phyloP scores from a whole-genome alignment of 441 rosid species.

The Melastoma candidum region DNA sequence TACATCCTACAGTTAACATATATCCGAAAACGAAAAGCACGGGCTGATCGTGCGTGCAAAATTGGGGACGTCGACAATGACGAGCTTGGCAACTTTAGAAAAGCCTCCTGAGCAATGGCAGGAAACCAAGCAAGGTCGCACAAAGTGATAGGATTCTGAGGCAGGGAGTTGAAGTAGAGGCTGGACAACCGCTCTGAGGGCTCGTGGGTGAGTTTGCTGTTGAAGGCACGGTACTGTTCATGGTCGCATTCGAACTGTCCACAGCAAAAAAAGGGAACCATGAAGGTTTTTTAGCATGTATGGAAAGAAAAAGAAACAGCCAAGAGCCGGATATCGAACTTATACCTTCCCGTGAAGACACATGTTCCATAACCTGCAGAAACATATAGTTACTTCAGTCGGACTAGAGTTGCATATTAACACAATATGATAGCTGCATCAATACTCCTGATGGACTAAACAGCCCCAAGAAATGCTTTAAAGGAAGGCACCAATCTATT shows the following conservation, averaged over 20 bases:
- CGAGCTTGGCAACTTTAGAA: too few species aligned
- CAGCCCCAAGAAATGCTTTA: too few species aligned
- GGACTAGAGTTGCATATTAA: too few species aligned
- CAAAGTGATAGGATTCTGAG: background rate
- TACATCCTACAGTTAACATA: too few species aligned
- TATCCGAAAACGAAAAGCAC: too few species aligned
- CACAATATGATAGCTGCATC: too few species aligned
- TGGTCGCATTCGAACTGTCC: slow-evolving; percentile 45
- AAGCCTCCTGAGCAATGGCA: background rate
- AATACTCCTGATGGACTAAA: too few species aligned
- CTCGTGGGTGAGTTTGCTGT: slow-evolving; percentile 49
- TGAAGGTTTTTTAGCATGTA: slow-evolving; percentile 6
- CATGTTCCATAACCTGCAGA: slow-evolving; percentile 55
- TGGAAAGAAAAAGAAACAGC: background rate
- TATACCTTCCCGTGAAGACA: slow-evolving; percentile 57
- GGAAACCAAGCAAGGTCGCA: background rate
- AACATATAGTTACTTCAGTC: too few species aligned
- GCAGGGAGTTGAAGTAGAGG: background rate
- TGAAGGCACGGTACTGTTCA: slow-evolving; percentile 26
- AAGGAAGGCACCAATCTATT: background rate
- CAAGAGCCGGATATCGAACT: slow-evolving; percentile 1
- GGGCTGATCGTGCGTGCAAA: too few species aligned
- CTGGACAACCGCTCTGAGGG: background rate
- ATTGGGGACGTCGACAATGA: too few species aligned
- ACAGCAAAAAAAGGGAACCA: slow-evolving; percentile 4